phyloP scores from a whole-genome alignment of 306 rosid species.

The Trifolium fragiferum region DNA sequence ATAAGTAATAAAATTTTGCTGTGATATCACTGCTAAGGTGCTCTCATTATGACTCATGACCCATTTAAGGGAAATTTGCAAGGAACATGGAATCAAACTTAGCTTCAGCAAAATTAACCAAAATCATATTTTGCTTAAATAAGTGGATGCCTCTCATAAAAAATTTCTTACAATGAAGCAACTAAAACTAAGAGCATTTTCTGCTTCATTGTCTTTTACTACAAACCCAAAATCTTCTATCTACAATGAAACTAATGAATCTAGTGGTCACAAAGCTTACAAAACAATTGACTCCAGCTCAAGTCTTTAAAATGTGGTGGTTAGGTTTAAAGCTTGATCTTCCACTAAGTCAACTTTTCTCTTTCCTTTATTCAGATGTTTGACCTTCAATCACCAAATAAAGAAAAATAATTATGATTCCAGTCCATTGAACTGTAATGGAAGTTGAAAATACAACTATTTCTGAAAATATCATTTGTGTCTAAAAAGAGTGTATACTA shows the following conservation, averaged over 20 bases:
- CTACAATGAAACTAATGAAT: slow-evolving; percentile 1
- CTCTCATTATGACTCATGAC: not conserved
- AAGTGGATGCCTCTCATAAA: not conserved
- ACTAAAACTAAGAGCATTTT: not conserved
- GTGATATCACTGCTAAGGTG: not conserved
- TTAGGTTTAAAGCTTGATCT: slow-evolving; percentile 21
- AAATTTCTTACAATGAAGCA: not conserved
- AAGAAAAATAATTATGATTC: not conserved
- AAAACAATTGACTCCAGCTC: not conserved
- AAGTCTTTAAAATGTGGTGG: not conserved
- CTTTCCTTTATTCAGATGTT: not conserved
- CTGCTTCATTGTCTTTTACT: not conserved
- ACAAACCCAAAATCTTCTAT: not conserved
- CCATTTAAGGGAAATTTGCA: not conserved
- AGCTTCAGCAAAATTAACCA: too few species aligned
- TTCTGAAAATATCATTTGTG: too few species aligned
- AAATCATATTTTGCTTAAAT: too few species aligned
- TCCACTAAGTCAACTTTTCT: slow-evolving; percentile 15
- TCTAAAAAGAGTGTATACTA: too few species aligned
- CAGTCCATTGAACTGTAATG: not conserved
- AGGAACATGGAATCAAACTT: not conserved
- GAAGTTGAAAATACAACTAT: not conserved
- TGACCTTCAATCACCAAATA: slow-evolving; percentile 10
- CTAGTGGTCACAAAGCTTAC: not conserved
- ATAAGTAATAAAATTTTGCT: not conserved